Evolutionary conservation across 495 filamentous ascomycete genomes (phyloP), one percentile per base, ranked within the genome.

Genomic region (Tuber magnatum): DNA sequence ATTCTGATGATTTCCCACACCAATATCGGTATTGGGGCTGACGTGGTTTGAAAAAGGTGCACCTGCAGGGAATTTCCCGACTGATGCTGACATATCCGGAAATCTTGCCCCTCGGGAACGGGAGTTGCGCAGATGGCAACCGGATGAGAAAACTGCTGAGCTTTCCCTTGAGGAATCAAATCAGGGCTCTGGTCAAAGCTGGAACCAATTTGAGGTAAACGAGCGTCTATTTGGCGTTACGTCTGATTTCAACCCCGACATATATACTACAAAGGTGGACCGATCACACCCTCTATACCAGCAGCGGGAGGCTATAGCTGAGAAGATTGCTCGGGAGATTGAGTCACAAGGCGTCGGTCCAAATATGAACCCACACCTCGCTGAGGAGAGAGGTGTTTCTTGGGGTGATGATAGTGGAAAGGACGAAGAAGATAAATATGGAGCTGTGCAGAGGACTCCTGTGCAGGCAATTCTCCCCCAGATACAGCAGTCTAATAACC

Each of bases 171-270:
- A 82, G 46, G 81, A 82, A 51, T 43, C 74, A 28, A 73, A 44
- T 4, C 38, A 80, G 35, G 83, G 91, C 77, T 73, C 81, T 12
- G 83, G 83, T 8, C 88, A 86, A 71, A 72, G 80, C 32, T 99
- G 95, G 95, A 93, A 99, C 83, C 95, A 99, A 82, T 99, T 99
- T 80, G 92, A 92, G 81, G 89, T 87, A 65, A 98, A 99, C 78
- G 91, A 96, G 83, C 87, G 89, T 46, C 89, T 92, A 5, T 98
- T 97, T 82, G 95, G 95, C 14, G 84, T 94, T 48, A 92, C 89
- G 84, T 93, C 89, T 28, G 91, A 91, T 78, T 98, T 97, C 82
- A 91, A 97, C 78, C 96, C 98, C 83, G 93, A 91, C 80, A 89
- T 94, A 69, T 99, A 99, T 82, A 99, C 96, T 16, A 98, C 94